phyloP scores from a whole-genome alignment of 2,329 filamentous ascomycete genomes.

The Alternaria sp. region DNA sequence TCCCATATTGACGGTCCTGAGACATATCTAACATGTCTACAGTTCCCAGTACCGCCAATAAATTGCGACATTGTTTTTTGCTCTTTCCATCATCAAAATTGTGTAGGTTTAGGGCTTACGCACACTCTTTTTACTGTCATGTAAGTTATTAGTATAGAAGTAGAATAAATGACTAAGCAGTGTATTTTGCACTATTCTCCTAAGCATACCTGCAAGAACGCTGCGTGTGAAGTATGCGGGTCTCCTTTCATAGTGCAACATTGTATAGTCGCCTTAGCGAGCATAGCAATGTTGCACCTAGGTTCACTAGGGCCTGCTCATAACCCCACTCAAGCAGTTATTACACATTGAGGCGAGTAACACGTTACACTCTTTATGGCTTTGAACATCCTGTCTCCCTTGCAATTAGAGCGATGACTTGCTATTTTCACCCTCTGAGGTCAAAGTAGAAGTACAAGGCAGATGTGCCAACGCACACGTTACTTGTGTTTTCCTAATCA shows the following conservation, averaged over 20 bases:
- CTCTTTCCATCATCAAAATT: not conserved
- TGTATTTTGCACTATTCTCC: not conserved
- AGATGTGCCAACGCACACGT: not conserved
- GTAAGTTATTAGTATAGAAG: not conserved
- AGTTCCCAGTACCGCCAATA: slow-evolving; percentile 48
- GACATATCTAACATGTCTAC: slow-evolving; percentile 36
- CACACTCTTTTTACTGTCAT: not conserved
- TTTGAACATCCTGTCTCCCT: not conserved
- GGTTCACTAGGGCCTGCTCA: not conserved
- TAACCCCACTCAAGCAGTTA: not conserved
- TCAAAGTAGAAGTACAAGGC: not conserved
- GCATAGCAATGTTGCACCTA: not conserved
- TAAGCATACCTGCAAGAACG: not conserved
- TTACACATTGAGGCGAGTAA: not conserved
- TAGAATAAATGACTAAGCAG: not conserved
- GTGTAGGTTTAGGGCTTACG: not conserved
- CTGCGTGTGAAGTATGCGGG: no score
- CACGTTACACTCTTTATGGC: not conserved
- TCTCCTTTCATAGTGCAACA: not conserved
- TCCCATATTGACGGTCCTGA: slow-evolving; percentile 28
- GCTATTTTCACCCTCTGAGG: no score
- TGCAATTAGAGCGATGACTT: not conserved
- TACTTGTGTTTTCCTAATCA: not conserved
- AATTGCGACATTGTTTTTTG: slow-evolving; percentile 31
- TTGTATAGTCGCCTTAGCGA: not conserved